Evolutionary conservation across 495 filamentous ascomycete genomes (phyloP).

Genomic region (Pseudoneurospora amorphoporcata): DNA sequence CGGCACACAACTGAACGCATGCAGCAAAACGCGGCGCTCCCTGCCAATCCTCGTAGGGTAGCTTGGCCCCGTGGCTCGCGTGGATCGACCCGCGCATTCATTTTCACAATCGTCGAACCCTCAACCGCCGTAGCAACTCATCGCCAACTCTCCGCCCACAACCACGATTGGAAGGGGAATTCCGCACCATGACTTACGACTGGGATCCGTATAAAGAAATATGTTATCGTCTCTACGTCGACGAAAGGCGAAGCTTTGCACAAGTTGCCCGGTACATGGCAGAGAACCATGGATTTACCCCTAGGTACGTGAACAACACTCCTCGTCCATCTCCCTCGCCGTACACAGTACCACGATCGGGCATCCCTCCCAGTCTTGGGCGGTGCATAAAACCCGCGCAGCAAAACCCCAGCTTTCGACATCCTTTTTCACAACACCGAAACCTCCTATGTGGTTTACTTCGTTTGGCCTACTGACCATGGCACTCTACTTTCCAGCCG

Average conservation of each 20-base stretch:
- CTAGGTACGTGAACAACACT: slow-evolving; percentile 40
- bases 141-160: background rate
- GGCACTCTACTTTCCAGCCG: slow-evolving; percentile 38
- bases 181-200: slow-evolving; percentile 53
- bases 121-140: background rate
- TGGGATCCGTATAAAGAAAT: slow-evolving; percentile 63
- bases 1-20: background rate
- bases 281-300: slow-evolving; percentile 49
- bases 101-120: background rate
- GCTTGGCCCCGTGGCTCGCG: background rate
- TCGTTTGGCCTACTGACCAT: slow-evolving; percentile 7
- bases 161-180: background rate
- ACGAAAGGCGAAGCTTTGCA: slow-evolving; percentile 57
- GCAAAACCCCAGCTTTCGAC: background rate
- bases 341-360: slow-evolving; percentile 8
- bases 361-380: slow-evolving; percentile 1
- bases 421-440: background rate
- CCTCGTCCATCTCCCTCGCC: slow-evolving; percentile 1
- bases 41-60: background rate
- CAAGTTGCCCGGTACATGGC: slow-evolving; percentile 57
- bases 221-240: slow-evolving; percentile 64
- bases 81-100: background rate
- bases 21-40: background rate
- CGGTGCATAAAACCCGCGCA: background rate
- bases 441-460: background rate